A percentile compares a stretch with the other conserved stretches of the same genome.
Conservation (phyloP, 495 filamentous ascomycete species). For the Aspergillus wentii region DNA sequence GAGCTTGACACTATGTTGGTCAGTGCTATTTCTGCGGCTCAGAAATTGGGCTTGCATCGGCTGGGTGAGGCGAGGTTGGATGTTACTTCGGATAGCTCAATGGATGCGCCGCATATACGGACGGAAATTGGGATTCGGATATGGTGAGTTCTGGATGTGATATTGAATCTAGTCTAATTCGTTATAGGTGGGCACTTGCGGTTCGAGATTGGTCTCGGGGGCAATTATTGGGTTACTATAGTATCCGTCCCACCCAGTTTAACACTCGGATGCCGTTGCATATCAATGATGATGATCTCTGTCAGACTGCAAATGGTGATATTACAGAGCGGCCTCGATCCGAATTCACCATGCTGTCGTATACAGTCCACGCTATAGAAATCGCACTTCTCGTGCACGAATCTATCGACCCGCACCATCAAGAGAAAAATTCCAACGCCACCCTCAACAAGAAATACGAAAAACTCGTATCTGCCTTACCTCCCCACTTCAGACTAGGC, state of each 20-base stretch:
- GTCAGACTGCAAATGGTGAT: background rate
- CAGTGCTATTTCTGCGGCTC: slow-evolving; percentile 25
- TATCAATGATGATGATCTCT: slow-evolving; percentile 22
- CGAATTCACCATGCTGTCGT: slow-evolving; percentile 27
- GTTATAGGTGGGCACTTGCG: slow-evolving; percentile 23
- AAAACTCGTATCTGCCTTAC: slow-evolving; percentile 14
- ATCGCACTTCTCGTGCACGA: slow-evolving; percentile 18
- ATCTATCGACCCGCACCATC: slow-evolving; percentile 18
- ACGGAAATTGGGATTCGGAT: too few relatives aligned
- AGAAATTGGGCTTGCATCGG: slow-evolving; percentile 20
- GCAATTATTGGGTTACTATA: slow-evolving; percentile 21
- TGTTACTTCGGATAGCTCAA: background rate
- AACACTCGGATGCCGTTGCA: slow-evolving; percentile 21
- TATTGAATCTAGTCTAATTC: too few relatives aligned
- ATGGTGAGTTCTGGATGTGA: too few relatives aligned
- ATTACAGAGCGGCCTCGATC: slow-evolving; percentile 21
- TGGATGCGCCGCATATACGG: too few relatives aligned
- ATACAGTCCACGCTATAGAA: slow-evolving; percentile 19
- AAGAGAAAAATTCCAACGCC: too few relatives aligned
- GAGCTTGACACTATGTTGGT: slow-evolving; percentile 23
- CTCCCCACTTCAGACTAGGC: slow-evolving; percentile 19
- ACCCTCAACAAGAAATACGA: too few relatives aligned
- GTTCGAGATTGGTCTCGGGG: slow-evolving; percentile 22
- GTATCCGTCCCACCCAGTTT: slow-evolving; percentile 19
- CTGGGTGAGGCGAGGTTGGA: slow-evolving; percentile 15